These are phyloP conservation scores for Candida gorgasii DNA, from an alignment of 805 yeast species.

Conservation along the genomic window DNA sequence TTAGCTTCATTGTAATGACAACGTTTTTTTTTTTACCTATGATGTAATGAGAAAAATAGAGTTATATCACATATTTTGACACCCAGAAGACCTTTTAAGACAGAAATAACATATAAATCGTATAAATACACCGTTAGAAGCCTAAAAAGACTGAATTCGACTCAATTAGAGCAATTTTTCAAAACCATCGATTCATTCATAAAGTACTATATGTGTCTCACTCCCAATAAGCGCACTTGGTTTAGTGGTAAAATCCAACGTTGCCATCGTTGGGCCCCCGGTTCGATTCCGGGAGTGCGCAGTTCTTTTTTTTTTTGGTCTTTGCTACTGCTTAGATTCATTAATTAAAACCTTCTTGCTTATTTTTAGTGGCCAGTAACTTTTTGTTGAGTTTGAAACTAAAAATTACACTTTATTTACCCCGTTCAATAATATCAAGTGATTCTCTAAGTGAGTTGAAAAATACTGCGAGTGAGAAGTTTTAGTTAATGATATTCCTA, in stretches of 20 bases:
- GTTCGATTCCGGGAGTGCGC: slow-evolving; percentile 10
- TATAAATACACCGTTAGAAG: too few species aligned
- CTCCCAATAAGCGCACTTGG: slow-evolving; percentile 7
- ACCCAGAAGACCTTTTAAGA: too few species aligned
- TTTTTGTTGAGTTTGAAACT: too few species aligned
- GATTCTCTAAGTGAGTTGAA: not conserved
- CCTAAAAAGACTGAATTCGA: too few species aligned
- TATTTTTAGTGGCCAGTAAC: too few species aligned
- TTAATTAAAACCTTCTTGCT: too few species aligned
- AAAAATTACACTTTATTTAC: too few species aligned
- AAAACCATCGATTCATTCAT: not conserved
- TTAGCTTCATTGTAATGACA: not conserved
- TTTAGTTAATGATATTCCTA: not conserved
- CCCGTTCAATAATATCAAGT: not conserved
- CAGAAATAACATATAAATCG: too few species aligned
- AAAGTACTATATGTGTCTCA: not conserved
- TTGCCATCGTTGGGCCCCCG: slow-evolving; percentile 10
- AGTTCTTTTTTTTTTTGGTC: slow-evolving; percentile 1
- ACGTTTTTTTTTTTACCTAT: too few species aligned
- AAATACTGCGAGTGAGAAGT: slow-evolving; percentile 4
- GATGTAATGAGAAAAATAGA: not conserved
- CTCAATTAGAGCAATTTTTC: too few species aligned
- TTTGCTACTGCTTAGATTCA: too few species aligned
- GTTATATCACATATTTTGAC: too few species aligned
- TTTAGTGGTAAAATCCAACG: slow-evolving; percentile 9